Conservation (phyloP, 2,329 filamentous ascomycete genomes). For the Aspergillus viridinutans region DNA sequence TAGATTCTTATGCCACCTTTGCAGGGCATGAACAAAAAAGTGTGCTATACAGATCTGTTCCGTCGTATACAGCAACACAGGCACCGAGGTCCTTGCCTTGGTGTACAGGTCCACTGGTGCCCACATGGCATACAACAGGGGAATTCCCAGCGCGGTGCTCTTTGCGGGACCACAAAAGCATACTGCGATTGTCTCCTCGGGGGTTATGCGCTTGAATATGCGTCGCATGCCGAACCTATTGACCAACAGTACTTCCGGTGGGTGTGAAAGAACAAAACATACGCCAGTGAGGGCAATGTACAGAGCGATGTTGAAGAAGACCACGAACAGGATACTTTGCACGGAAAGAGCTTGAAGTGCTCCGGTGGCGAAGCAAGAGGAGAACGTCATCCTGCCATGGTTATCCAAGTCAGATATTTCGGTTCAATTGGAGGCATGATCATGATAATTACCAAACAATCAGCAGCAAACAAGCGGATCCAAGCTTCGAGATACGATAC, state of each 20-base stretch:
- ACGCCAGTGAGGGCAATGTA: slow-evolving; percentile 61
- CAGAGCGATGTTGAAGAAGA: slow-evolving; percentile 64
- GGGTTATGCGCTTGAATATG: slow-evolving; percentile 42
- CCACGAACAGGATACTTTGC: slow-evolving; percentile 61
- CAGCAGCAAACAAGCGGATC: slow-evolving; percentile 44
- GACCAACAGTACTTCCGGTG: slow-evolving; percentile 22
- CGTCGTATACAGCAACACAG: slow-evolving; percentile 37
- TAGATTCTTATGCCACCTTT: slow-evolving; percentile 25
- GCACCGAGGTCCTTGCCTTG: slow-evolving; percentile 37
- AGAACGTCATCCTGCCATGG: slow-evolving; percentile 44
- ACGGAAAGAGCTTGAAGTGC: slow-evolving; percentile 57
- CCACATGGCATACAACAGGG: slow-evolving; percentile 64
- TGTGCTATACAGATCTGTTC: slow-evolving; percentile 39
- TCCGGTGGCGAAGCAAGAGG: slow-evolving; percentile 55
- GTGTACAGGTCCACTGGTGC: slow-evolving; percentile 27
- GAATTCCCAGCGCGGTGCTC: slow-evolving; percentile 66
- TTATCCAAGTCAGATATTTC: slow-evolving; percentile 46
- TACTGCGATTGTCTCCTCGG: slow-evolving; percentile 63
- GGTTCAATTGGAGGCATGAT: background rate
- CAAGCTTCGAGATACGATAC: slow-evolving; percentile 49
- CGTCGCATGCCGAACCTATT: slow-evolving; percentile 12
- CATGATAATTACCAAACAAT: slow-evolving; percentile 49
- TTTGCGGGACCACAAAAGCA: slow-evolving; percentile 73
- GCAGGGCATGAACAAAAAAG: slow-evolving; percentile 36
- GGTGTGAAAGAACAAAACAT: slow-evolving; percentile 48